phyloP scores from a whole-genome alignment of 352 stramenopile genomes.

The Sclerospora graminicola region DNA sequence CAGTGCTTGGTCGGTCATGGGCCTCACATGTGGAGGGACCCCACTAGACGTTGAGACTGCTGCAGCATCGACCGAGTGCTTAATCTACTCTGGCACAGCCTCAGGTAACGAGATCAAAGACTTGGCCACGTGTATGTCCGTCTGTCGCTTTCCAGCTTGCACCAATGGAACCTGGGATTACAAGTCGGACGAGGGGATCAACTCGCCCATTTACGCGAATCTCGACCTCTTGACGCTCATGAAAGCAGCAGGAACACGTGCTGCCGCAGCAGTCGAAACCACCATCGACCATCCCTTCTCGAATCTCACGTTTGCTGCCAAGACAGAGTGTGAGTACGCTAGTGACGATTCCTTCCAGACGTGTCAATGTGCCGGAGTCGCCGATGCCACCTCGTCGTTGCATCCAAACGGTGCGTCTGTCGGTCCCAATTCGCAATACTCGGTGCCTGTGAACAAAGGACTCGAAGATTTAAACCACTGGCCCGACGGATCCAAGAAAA shows the following conservation, averaged over 20 bases:
- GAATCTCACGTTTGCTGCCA: conserved; percentile 43
- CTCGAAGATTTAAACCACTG: conserved; percentile 56
- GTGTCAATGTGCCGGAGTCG: conserved; percentile 51
- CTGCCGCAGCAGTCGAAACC: conserved; percentile 14
- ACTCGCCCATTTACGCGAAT: conserved; percentile 52
- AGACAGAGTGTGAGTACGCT: conserved; percentile 45
- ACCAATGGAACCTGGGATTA: conserved; percentile 72
- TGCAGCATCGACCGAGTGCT: conserved; percentile 47
- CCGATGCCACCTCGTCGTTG: conserved; percentile 2
- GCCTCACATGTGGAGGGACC: conserved; percentile 43
- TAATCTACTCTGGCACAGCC: conserved; percentile 66
- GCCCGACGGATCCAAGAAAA: conserved; percentile 44
- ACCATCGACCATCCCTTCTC: conserved; percentile 32
- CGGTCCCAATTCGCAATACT: conserved; percentile 13
- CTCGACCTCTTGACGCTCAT: conserved; percentile 65
- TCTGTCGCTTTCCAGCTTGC: conserved; percentile 75
- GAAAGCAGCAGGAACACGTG: conserved; percentile 23
- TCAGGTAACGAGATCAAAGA: conserved; percentile 35
- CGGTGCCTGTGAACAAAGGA: conserved; percentile 44
- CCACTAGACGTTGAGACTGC: conserved; percentile 37
- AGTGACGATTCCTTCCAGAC: conserved; percentile 40
- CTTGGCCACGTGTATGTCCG: conserved; percentile 61
- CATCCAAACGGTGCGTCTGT: conserved; percentile 8
- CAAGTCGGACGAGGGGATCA: conserved; percentile 44
- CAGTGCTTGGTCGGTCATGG: conserved; percentile 56